A percentile compares a stretch with the other conserved stretches of the same genome.
phyloP scores from a whole-genome alignment of 371 early-diverging fungal species.

The Mortierella sp. region DNA sequence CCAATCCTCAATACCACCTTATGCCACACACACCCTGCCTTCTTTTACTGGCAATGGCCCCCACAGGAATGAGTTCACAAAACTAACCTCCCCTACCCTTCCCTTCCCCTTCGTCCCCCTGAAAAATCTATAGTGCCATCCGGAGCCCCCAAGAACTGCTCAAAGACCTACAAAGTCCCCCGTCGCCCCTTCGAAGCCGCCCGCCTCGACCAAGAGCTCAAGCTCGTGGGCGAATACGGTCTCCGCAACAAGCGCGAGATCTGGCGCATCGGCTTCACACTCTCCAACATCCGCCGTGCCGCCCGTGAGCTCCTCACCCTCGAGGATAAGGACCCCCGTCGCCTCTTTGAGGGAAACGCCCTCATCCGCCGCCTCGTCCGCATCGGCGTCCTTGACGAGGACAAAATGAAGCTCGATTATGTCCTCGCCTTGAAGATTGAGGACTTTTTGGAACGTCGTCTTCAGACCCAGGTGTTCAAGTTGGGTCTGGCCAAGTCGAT shows the following conservation, averaged over 20 bases:
- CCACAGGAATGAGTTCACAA: too few species aligned
- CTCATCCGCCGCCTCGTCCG: slow-evolving; percentile 98
- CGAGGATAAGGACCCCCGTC: slow-evolving; percentile 93
- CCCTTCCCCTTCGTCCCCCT: not conserved
- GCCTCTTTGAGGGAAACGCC: slow-evolving; percentile 99
- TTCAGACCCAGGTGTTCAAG: slow-evolving; percentile 99
- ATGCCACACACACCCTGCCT: not conserved
- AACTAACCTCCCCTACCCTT: not conserved
- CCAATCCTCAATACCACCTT: not conserved
- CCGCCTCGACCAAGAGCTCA: slow-evolving; percentile 98
- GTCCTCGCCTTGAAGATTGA: slow-evolving; percentile 97
- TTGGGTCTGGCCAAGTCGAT: slow-evolving; percentile 98
- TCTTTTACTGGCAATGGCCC: too few species aligned
- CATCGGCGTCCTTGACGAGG: slow-evolving; percentile 97
- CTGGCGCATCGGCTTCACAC: slow-evolving; percentile 97
- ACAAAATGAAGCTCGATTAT: slow-evolving; percentile 98
- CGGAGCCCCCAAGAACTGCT: slow-evolving; percentile 59
- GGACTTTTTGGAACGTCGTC: slow-evolving; percentile 99
- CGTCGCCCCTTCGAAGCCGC: slow-evolving; percentile 99
- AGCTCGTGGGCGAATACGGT: slow-evolving; percentile 99
- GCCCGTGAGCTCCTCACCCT: slow-evolving; percentile 16
- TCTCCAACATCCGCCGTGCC: slow-evolving; percentile 65
- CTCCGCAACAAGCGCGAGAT: slow-evolving; percentile 99
- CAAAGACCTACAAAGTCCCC: slow-evolving; percentile 98
- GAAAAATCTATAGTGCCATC: slow-evolving; percentile 29